Percentiles rank a stretch among this genome's conserved stretches.
These are phyloP conservation scores for Plantago rigida DNA, from an alignment of 305 asterid species.

Conservation along the genomic window DNA sequence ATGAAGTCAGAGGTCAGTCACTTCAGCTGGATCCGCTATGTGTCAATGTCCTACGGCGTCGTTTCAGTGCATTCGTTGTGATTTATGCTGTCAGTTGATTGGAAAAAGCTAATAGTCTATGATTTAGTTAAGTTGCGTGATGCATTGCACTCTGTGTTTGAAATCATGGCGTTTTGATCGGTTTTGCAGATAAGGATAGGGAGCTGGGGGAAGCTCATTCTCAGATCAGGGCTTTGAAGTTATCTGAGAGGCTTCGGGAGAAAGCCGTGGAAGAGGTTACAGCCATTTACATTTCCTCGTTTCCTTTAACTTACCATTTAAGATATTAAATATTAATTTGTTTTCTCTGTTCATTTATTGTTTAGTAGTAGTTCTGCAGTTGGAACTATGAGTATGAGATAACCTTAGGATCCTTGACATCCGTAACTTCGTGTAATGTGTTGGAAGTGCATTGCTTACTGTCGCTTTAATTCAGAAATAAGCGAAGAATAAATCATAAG, in stretches of 20 bases:
- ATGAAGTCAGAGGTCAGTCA: conserved; percentile 84
- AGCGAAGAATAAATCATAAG: too few species aligned
- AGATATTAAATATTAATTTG: neutral
- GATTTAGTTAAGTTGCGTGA: neutral
- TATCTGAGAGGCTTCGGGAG: conserved; percentile 81
- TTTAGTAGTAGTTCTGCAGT: too few species aligned
- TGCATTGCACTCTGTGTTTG: neutral
- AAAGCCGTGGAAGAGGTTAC: conserved; percentile 96
- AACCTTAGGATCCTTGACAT: too few species aligned
- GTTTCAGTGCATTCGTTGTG: too few species aligned
- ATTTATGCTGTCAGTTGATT: neutral
- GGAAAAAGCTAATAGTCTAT: neutral
- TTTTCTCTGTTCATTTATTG: neutral
- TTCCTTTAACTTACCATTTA: neutral
- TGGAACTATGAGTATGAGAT: too few species aligned
- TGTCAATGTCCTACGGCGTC: too few species aligned
- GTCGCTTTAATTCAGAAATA: too few species aligned
- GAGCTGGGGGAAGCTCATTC: conserved; percentile 86
- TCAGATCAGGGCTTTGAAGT: conserved; percentile 79
- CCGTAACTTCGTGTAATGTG: too few species aligned
- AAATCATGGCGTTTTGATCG: neutral
- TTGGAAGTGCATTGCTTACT: too few species aligned
- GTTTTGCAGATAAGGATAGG: conserved; percentile 74
- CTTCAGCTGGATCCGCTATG: conserved; percentile 50
- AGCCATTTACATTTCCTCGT: neutral